Conservation (phyloP, 139 green algal genomes). For the Chlamydomonas applanata region DNA sequence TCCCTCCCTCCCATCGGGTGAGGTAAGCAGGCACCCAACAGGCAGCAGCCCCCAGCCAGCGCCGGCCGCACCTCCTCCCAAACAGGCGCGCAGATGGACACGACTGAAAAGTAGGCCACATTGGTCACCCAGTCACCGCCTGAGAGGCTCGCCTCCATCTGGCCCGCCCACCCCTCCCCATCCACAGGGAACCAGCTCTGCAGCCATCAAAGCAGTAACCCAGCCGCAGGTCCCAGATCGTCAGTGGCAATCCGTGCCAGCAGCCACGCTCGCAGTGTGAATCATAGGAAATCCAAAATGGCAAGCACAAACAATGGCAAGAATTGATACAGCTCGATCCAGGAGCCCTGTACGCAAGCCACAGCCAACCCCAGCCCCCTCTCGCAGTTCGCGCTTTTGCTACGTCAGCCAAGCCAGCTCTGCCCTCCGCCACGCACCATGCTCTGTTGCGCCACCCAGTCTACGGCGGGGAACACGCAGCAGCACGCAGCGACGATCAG, state of each 20-base stretch:
- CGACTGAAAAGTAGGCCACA: conserved; percentile 71
- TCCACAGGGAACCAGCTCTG: conserved; percentile 41
- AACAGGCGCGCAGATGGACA: conserved; percentile 79
- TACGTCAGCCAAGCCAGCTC: too few species aligned
- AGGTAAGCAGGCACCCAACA: too few species aligned
- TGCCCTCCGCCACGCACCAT: conserved; percentile 17
- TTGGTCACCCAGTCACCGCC: conserved; percentile 62
- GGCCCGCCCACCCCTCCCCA: conserved; percentile 32
- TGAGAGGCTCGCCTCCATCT: conserved; percentile 31
- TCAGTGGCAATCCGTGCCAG: too few species aligned
- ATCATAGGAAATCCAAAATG: conserved; percentile 18
- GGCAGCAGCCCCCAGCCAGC: background rate
- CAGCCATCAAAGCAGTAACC: too few species aligned
- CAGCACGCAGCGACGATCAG: conserved; percentile 27
- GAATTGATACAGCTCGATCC: too few species aligned
- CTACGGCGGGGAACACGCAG: conserved; percentile 35
- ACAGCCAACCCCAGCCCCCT: background rate
- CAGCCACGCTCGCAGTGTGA: too few species aligned
- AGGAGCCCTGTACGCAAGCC: background rate
- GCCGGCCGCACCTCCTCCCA: conserved; percentile 82
- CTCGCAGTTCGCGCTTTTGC: background rate
- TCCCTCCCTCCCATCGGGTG: background rate
- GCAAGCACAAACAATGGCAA: conserved; percentile 15
- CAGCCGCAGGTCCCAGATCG: too few species aligned
- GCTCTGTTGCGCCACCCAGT: conserved; percentile 40